A percentile compares a stretch with the other conserved stretches of the same genome.
Evolutionary conservation across 75 land plant species (phyloP).

Genomic region (Gnetum montanum): DNA sequence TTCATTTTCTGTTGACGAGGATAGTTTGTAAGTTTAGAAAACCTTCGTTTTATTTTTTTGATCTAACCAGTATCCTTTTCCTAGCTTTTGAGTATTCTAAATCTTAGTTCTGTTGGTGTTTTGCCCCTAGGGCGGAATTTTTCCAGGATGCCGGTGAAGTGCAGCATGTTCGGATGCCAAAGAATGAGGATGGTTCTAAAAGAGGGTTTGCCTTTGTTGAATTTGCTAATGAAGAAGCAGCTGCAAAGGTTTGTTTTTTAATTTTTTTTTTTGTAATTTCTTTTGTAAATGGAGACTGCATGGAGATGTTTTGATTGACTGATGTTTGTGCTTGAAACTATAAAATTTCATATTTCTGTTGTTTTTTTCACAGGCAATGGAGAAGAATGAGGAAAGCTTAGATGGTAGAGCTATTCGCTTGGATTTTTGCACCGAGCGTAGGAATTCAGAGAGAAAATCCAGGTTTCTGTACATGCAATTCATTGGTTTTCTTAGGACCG

Average conservation of each 20-base stretch:
- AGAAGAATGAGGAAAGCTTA: slow-evolving; percentile 43
- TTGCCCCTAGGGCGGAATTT: slow-evolving; percentile 34
- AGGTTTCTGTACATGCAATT: background rate
- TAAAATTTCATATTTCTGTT: background rate
- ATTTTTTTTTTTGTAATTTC: background rate
- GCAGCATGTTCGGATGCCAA: slow-evolving; percentile 53
- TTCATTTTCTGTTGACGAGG: slow-evolving; percentile 31
- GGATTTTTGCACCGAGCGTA: slow-evolving; percentile 47
- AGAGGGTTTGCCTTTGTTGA: slow-evolving; percentile 86
- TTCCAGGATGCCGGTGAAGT: slow-evolving; percentile 64
- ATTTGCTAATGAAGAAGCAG: slow-evolving; percentile 56
- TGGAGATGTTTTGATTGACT: background rate
- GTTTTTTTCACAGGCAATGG: slow-evolving; percentile 41
- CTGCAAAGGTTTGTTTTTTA: slow-evolving; percentile 36
- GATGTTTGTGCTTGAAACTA: background rate
- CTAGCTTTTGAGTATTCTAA: background rate
- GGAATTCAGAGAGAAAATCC: background rate
- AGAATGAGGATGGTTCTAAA: slow-evolving; percentile 28
- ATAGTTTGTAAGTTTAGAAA: slow-evolving; percentile 48
- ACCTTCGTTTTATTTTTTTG: no score
- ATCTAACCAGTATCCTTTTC: background rate
- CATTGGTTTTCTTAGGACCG: background rate
- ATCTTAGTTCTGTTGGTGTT: background rate
- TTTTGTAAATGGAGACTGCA: background rate
- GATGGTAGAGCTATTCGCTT: slow-evolving; percentile 44